Conservation (phyloP, 768 basidiomycete genomes). For the Leucocoprinus sp. region DNA sequence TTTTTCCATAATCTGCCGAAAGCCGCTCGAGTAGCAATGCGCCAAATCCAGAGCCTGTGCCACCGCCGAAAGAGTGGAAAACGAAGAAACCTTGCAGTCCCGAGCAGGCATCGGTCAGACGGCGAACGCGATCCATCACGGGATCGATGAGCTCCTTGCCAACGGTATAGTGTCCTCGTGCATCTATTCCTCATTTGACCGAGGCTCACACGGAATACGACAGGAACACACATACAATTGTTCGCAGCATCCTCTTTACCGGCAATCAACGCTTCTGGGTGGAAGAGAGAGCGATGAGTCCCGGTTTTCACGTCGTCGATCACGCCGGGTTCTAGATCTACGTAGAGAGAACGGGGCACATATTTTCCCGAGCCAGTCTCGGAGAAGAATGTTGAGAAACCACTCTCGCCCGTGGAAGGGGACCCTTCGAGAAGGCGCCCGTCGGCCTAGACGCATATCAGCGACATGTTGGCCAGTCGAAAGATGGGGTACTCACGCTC, state of each 20-base stretch:
- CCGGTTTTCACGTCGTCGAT: conserved; percentile 94
- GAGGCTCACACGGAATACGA: conserved; percentile 11
- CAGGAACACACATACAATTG: conserved; percentile 65
- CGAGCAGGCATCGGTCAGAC: conserved; percentile 91
- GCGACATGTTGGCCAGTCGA: conserved; percentile 13
- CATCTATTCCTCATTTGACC: conserved; percentile 46
- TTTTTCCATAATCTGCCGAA: conserved; percentile 97
- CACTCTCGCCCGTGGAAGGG: conserved; percentile 64
- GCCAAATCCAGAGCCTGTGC: conserved; percentile 97
- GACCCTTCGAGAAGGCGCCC: conserved; percentile 75
- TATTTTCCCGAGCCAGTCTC: conserved; percentile 91
- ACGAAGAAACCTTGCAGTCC: conserved; percentile 99
- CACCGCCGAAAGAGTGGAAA: conserved; percentile 99
- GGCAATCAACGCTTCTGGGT: conserved; percentile 93
- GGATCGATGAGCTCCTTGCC: conserved; percentile 97
- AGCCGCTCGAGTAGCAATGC: conserved; percentile 93
- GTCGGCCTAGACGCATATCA: conserved; percentile 57
- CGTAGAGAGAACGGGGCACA: conserved; percentile 94
- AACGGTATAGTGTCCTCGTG: conserved; percentile 97
- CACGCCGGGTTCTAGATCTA: conserved; percentile 91
- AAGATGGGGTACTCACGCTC: conserved; percentile 49
- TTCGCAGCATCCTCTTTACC: conserved; percentile 99
- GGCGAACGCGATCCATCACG: conserved; percentile 92
- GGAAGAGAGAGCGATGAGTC: conserved; percentile 88
- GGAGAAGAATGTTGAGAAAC: conserved; percentile 98